Percentiles rank a stretch among this genome's conserved stretches.
Conservation (phyloP, 179 eudicot genomes). For the Spinacia oleracea region DNA sequence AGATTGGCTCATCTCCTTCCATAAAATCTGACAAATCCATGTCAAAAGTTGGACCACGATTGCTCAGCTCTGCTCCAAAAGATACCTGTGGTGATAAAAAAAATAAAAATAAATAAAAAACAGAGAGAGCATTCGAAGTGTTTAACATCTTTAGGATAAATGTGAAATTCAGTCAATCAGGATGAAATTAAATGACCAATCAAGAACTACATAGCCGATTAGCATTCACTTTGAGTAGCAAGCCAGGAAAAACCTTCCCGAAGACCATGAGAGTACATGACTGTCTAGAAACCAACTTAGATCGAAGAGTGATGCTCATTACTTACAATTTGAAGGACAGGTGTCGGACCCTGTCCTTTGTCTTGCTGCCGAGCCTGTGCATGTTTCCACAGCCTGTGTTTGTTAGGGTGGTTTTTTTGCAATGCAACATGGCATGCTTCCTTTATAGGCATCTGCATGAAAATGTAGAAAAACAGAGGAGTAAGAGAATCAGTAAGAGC, state of each 20-base stretch:
- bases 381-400: constrained; percentile 95
- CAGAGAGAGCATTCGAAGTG: background rate
- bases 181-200: background rate
- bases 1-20: constrained; percentile 79
- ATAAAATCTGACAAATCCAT: constrained; percentile 93
- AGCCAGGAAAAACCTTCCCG: background rate
- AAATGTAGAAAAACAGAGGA: constrained; percentile 2
- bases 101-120: too few relatives aligned
- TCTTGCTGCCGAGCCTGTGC: constrained; percentile 84
- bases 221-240: constrained; percentile 5
- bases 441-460: constrained; percentile 83
- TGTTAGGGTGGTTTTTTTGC: constrained; percentile 77
- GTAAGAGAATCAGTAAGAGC: background rate
- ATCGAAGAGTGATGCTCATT: background rate
- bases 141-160: background rate
- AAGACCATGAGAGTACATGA: background rate
- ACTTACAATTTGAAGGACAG: constrained; percentile 96
- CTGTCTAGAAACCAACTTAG: background rate
- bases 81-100: constrained; percentile 58
- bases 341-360: constrained; percentile 73
- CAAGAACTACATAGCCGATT: constrained; percentile 4
- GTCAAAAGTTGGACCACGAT: constrained; percentile 97
- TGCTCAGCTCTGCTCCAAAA: constrained; percentile 93
- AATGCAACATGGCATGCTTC: constrained; percentile 98
- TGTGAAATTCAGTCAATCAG: background rate